A percentile compares a stretch with the other conserved stretches of the same genome.
These are phyloP conservation scores for Fusarium sp. DNA, from an alignment of 2,329 filamentous ascomycete genomes.

Conservation along the genomic window DNA sequence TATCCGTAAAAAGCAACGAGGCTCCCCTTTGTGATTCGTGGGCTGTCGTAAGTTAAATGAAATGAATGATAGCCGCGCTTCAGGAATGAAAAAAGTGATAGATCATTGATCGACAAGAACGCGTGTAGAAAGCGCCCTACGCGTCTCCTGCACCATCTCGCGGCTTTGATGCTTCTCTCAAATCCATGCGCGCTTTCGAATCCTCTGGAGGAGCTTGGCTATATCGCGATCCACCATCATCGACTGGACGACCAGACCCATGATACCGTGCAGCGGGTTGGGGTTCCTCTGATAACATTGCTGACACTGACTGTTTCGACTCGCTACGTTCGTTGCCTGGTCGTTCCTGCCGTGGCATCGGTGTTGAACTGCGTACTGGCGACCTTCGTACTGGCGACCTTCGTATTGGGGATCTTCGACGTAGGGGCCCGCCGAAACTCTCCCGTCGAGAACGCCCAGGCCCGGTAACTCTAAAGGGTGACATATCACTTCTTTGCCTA, in stretches of 20 bases:
- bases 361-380: constrained; percentile 37
- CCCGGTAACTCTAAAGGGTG: constrained; percentile 48
- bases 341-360: constrained; percentile 40
- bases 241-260: constrained; percentile 11
- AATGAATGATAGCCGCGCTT: constrained; percentile 2
- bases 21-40: constrained; percentile 1
- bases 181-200: constrained; percentile 15
- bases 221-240: constrained; percentile 30
- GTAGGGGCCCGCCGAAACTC: constrained; percentile 43
- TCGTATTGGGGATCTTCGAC: constrained; percentile 42
- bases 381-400: constrained; percentile 41
- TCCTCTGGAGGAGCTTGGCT: constrained; percentile 32
- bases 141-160: constrained; percentile 35
- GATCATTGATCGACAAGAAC: constrained; percentile 26
- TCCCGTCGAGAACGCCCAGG: constrained; percentile 42
- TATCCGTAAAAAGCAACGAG: neutral
- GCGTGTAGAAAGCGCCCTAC: constrained; percentile 23
- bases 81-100: neutral
- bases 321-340: constrained; percentile 44
- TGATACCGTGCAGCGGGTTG: constrained; percentile 26
- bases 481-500: constrained; percentile 53
- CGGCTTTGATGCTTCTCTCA: constrained; percentile 25
- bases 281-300: constrained; percentile 47
- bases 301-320: constrained; percentile 51
- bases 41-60: constrained; percentile 13